A percentile compares a stretch with the other conserved stretches of the same genome.
phyloP scores from a whole-genome alignment of 495 filamentous ascomycete species.

The Talaromyces trachyspermus region DNA sequence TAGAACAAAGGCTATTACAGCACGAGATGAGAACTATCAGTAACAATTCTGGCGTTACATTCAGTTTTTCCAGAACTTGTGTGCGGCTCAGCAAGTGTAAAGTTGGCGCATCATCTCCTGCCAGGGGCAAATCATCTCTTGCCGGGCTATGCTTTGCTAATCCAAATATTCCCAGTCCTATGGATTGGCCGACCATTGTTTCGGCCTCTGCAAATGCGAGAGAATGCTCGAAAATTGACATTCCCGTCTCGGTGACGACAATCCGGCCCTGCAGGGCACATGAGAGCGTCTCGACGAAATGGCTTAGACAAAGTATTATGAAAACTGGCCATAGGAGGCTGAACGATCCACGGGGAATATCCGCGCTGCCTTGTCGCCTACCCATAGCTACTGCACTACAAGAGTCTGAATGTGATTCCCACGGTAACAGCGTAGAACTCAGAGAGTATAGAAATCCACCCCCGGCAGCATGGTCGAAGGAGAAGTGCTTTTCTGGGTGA shows the following conservation, averaged over 20 bases:
- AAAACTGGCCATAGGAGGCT: conserved; percentile 86
- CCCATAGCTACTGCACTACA: conserved; percentile 70
- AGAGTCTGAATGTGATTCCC: conserved; percentile 59
- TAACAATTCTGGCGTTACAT: conserved; percentile 84
- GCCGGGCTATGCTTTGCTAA: conserved; percentile 29
- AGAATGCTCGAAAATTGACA: conserved; percentile 95
- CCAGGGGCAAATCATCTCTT: conserved; percentile 11
- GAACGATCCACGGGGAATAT: conserved; percentile 60
- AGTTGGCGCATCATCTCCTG: conserved; percentile 20
- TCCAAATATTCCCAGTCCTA: conserved; percentile 63
- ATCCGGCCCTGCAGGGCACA: conserved; percentile 84
- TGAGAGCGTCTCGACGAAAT: conserved; percentile 80
- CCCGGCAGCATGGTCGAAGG: conserved; percentile 65
- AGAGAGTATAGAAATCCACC: conserved; percentile 63
- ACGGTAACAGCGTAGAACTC: conserved; percentile 58
- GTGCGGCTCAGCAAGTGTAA: conserved; percentile 32
- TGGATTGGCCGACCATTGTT: conserved; percentile 65
- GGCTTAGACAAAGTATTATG: conserved; percentile 68
- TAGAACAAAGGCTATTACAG: conserved; percentile 81
- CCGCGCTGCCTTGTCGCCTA: conserved; percentile 37
- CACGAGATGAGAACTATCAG: conserved; percentile 80
- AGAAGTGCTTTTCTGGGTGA: conserved; percentile 52
- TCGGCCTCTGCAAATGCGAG: conserved; percentile 95
- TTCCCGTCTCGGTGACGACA: conserved; percentile 77
- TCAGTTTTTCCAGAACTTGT: conserved; percentile 50